phyloP scores from a whole-genome alignment of 495 filamentous ascomycete species.

The Coniosporium apollinis region DNA sequence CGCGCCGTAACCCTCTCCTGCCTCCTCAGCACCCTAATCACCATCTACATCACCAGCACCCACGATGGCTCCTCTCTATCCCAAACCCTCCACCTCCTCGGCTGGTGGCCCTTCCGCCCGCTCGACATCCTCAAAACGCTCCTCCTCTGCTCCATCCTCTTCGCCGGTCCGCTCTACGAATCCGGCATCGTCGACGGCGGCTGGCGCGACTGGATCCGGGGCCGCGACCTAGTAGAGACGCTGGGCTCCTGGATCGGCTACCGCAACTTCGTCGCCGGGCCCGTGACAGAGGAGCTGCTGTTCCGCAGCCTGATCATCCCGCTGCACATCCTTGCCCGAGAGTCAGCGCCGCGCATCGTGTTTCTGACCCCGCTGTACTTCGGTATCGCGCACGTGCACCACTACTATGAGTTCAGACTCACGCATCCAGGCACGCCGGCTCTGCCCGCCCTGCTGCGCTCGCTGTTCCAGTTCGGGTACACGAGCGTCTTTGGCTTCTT shows the following conservation, averaged over 20 bases:
- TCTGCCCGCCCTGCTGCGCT: slow-evolving; percentile 43
- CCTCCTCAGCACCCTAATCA: slow-evolving; percentile 38
- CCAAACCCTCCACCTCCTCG: slow-evolving; percentile 47
- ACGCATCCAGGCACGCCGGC: slow-evolving; percentile 55
- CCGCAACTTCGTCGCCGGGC: slow-evolving; percentile 56
- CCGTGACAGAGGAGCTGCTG: slow-evolving; percentile 81
- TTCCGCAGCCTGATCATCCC: slow-evolving; percentile 77
- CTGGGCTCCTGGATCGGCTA: slow-evolving; percentile 33
- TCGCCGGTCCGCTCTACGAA: slow-evolving; percentile 71
- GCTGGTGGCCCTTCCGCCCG: slow-evolving; percentile 56
- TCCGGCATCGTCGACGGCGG: slow-evolving; percentile 49
- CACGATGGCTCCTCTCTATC: slow-evolving; percentile 27
- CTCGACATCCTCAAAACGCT: slow-evolving; percentile 40
- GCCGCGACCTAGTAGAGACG: slow-evolving; percentile 7
- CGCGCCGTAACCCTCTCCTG: slow-evolving; percentile 59
- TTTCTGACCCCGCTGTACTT: slow-evolving; percentile 80
- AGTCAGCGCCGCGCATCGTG: slow-evolving; percentile 41
- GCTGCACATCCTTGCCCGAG: slow-evolving; percentile 56
- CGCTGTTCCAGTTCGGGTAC: slow-evolving; percentile 74
- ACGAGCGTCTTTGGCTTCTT: slow-evolving; percentile 88
- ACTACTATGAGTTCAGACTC: slow-evolving; percentile 86
- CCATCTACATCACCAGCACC: slow-evolving; percentile 41
- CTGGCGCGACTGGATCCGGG: slow-evolving; percentile 47
- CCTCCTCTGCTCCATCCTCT: slow-evolving; percentile 60
- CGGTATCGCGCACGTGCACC: slow-evolving; percentile 86